Evolutionary conservation across 208 protist species (phyloP), one percentile per base, ranked within the genome.

Genomic region (Leishmania guyanensis): DNA sequence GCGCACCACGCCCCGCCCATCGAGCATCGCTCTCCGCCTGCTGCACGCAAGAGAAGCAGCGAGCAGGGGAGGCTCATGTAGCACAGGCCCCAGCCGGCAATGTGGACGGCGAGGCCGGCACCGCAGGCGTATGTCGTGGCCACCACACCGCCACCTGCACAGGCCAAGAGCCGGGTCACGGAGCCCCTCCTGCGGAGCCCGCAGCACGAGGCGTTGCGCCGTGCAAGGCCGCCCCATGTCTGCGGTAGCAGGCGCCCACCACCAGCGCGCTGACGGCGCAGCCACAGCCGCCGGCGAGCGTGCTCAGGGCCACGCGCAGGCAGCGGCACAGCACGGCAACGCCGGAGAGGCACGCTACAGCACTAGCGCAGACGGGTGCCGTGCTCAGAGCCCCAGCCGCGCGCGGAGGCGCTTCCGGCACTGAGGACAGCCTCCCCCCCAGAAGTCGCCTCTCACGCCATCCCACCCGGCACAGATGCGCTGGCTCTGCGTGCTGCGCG

Each of bases 241-340:
- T 82, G 78, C 84, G 81, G 84, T 84, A 82, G 65, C 64, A 86
- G 71, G 72, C 81, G 43, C 82, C 70, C 0, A 80, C 83, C 82
- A 92, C 85, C 8, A 80, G 71, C 72, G 82, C 86, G 71, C 84
- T 87, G 39, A 84, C 70, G 39, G 89, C 77, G 50, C 69, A n/a
- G n/a, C n/a, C n/a, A n/a, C n/a, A n/a, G n/a, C n/a, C n/a, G n/a
- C n/a, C n/a, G 33, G 60, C 66, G 75, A 89, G 43, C 43, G 87
- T 77, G 78, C 72, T 84, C 71, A 92, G 72, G 2, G 86, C 3
- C 26, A 85, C 77, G 77, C 82, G 85, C 50, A 89, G 2, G 80
- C 86, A 90, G 82, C 86, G 90, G 84, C 86, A 92, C 16, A 85
- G 79, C 75, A 84, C 79, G 58, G 88, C 75, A 78, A 92, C 82